Base-by-base conservation (phyloP, 306 rosid genomes). In the Ziziphus jujuba region DNA sequence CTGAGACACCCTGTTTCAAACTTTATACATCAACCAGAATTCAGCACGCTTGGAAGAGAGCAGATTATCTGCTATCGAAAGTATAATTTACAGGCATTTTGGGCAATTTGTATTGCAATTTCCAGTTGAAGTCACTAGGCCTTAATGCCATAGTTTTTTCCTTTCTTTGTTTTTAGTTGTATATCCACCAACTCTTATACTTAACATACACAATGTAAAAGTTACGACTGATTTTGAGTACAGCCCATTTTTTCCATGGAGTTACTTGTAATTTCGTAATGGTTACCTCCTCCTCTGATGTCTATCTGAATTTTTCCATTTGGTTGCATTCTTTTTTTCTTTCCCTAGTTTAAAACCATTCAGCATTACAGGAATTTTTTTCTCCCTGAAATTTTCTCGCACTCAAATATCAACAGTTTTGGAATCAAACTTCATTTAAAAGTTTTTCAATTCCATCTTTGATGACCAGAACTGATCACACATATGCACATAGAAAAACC, bases 151-250 rank as follows among this genome's bases (percentile, higher is more conserved):
- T 50, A 20, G 9, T 59, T 15, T 3, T 38, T n/a, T n/a, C n/a
- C 16, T 28, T 19, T 21, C 23, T 75, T 59, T 67, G 34, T 10
- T 36, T 13, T 44, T 15, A 64, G 40, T 43, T 45, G 31, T 13
- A 45, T 36, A 59, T n/a, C 67, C 45, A n/a, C 33, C 24, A 34
- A 67, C 24, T 28, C 0, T 35, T 31, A 31, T 40, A n/a, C 21
- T 68, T 61, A 61, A 25, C 10, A 75, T 61, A 60, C 59, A 54
- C 14, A 31, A 12, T 49, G 54, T 33, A 33, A 44, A 38, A 62
- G 5, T 45, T 54, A 2, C 3, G 20, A 44, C 21, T 17, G 4
- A 34, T 16, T 6, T 45, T 5, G 36, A 24, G 55, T 43, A 45
- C n/a, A 45, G 5, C 54, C 20, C 55, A 61, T 54, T 61, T 44